Base-by-base conservation (phyloP, 306 rosid species). In the Canavalia ensiformis region DNA sequence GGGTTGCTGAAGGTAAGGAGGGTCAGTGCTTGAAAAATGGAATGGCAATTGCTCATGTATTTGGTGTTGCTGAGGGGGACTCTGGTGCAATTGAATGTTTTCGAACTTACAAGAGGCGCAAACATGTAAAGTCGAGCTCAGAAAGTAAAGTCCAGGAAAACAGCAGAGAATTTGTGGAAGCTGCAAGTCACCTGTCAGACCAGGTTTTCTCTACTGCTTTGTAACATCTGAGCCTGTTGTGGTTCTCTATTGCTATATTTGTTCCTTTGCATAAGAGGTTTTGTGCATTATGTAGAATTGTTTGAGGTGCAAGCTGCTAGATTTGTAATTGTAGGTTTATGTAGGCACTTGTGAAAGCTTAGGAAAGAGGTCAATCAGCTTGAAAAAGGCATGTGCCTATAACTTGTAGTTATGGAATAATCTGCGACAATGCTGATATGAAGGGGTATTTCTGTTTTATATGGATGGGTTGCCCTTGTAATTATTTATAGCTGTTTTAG, bases 71-170 rank as follows among this genome's bases (percentile, higher is more conserved):
- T 9, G 84, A 83, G 33, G 76, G 84, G 83, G 60, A 85, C 72
- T 86, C 81, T 2, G 81, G 85, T 49, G 62, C 78, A 52, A 68
- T 66, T 77, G 88, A 86, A 68, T 50, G 83, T 60, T 13, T 93
- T 72, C 86, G 51, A 71, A 96, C 99, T 75, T 93, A 93, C 82
- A 92, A 93, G 91, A 88, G 99, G 92, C 92, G 97, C n/a, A 93
- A 86, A 81, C 84, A 65, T 74, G 76, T 50, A 30, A 91, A 76
- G 84, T 88, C 65, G 2, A 62, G 83, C 65, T 72, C 85, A 54
- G 90, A 89, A 67, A 87, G 84, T 82, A 84, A 80, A 83, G 75
- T 82, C 55, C 84, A 58, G 78, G 91, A 82, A 50, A 75, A 72
- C 72, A 80, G 85, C 58, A 82, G 86, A 78, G 76, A 67, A 68